These are phyloP conservation scores for Rickenella mellea DNA, from an alignment of 768 basidiomycete species.

Conservation along the genomic window DNA sequence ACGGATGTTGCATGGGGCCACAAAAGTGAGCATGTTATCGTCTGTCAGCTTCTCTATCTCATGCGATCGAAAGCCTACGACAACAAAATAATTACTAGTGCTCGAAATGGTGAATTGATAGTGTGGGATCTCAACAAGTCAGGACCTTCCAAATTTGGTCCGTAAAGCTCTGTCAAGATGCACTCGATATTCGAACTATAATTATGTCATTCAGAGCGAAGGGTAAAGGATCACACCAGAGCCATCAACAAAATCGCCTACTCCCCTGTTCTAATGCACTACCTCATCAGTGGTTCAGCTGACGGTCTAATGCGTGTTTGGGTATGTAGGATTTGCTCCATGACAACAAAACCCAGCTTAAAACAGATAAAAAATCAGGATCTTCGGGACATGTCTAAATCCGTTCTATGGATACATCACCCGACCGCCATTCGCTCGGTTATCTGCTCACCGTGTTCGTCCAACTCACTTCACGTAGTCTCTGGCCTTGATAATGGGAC, in stretches of 20 bases:
- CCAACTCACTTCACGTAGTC: conserved; percentile 59
- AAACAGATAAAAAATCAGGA: too few relatives aligned
- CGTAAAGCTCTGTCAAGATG: conserved; percentile 10
- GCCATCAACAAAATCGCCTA: conserved; percentile 64
- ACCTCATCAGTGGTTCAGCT: conserved; percentile 72
- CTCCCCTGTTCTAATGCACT: conserved; percentile 57
- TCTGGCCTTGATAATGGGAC: conserved; percentile 63
- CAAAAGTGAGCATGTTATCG: conserved; percentile 36
- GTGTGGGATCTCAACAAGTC: conserved; percentile 73
- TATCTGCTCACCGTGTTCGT: conserved; percentile 58
- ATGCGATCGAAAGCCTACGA: conserved; percentile 39
- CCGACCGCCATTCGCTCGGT: conserved; percentile 60
- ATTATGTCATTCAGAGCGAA: conserved; percentile 41
- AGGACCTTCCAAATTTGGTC: conserved; percentile 64
- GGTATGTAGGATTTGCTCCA: conserved; percentile 33
- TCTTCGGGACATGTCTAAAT: conserved; percentile 59
- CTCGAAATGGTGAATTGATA: conserved; percentile 72
- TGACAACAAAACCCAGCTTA: neutral
- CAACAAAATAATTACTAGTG: conserved; percentile 73
- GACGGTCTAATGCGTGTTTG: conserved; percentile 76
- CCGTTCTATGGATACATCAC: conserved; percentile 62
- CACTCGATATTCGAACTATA: neutral
- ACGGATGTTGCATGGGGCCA: conserved; percentile 79
- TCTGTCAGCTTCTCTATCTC: neutral
- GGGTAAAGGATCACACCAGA: conserved; percentile 59